Evolutionary conservation across 169 alveolate species (phyloP), one percentile per base, ranked within the genome.

Genomic region (Plasmodium blacklocki): DNA sequence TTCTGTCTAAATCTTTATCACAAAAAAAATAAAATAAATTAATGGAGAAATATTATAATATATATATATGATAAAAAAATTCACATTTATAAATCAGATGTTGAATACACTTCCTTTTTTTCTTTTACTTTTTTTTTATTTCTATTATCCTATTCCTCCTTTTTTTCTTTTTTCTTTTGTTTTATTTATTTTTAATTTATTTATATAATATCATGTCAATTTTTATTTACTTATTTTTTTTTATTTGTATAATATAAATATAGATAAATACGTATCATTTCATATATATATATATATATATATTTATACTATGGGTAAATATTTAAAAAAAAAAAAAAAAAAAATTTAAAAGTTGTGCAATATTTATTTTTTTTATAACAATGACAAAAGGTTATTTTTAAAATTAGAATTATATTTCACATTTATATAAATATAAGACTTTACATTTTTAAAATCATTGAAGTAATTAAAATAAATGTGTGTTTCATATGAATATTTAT

Each of bases 41-140:
- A 32, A 45, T 70, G 47, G 32, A 49, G 63, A 67, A 78, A 45
- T 52, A 23, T 19, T 14, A 66, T 50, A 59, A 66, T 50, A 76
- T 54, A 66, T 49, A 45, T 63, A 76, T 54, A 66, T 49, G 67
- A 39, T 58, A 64, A 78, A 78, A 78, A 62, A 64, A 58, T 64
- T 78, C 19, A 71, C 26, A 64, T 71, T 78, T 70, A 63, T 78
- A 78, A 78, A 78, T 71, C 52, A 29, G 76, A 78, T 78, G 78
- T 52, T 78, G 75, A 64, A 59, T 52, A 52, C 78, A 66, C 26
- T 59, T 70, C 39, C 54, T 78, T 74, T 18, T 26, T 60, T 18
- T 39, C 47, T 7, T 39, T 39, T 7, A 1, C 47, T 39, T 39
- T 39, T 39, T 39, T 39, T 5, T 39, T 39, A 39, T 39, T 39